These are phyloP conservation scores for Cyberlindnera veronae DNA, from an alignment of 805 yeast genomes.

Conservation along the genomic window DNA sequence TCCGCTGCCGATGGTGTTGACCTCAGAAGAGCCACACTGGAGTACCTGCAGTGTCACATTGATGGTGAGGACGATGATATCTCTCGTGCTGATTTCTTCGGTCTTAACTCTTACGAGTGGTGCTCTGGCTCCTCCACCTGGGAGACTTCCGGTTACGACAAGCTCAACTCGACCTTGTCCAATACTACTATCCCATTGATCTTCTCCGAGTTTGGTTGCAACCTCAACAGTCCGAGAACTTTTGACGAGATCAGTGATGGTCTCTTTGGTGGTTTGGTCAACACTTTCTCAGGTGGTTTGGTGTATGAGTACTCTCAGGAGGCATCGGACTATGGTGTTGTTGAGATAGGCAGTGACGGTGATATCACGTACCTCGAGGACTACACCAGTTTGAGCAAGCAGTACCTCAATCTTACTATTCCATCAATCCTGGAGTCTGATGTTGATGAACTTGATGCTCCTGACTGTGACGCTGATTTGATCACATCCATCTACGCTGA, in stretches of 20 bases:
- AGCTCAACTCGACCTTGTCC: slow-evolving; percentile 51
- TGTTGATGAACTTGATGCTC: slow-evolving; percentile 30
- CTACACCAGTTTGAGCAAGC: slow-evolving; percentile 45
- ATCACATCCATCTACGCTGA: slow-evolving; percentile 36
- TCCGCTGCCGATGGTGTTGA: slow-evolving; percentile 84
- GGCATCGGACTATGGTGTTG: slow-evolving; percentile 74
- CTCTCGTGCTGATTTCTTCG: slow-evolving; percentile 86
- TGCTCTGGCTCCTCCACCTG: slow-evolving; percentile 74
- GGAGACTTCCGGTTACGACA: slow-evolving; percentile 65
- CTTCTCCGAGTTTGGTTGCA: slow-evolving; percentile 84
- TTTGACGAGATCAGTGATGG: slow-evolving; percentile 76
- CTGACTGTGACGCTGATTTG: slow-evolving; percentile 38
- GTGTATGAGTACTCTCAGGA: slow-evolving; percentile 91
- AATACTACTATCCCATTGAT: slow-evolving; percentile 65
- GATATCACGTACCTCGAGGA: slow-evolving; percentile 43
- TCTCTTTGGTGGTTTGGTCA: slow-evolving; percentile 60
- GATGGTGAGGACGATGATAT: slow-evolving; percentile 48
- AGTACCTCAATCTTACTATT: slow-evolving; percentile 35
- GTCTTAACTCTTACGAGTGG: slow-evolving; percentile 94
- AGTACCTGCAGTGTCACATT: slow-evolving; percentile 77
- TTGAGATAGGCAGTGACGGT: slow-evolving; percentile 44
- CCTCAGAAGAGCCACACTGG: slow-evolving; percentile 69
- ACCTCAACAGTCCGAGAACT: slow-evolving; percentile 69
- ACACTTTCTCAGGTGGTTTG: slow-evolving; percentile 80
- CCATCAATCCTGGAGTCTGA: slow-evolving; percentile 37